Evolutionary conservation across 495 filamentous ascomycete genomes (phyloP).

Genomic region (Penicillium silybi): DNA sequence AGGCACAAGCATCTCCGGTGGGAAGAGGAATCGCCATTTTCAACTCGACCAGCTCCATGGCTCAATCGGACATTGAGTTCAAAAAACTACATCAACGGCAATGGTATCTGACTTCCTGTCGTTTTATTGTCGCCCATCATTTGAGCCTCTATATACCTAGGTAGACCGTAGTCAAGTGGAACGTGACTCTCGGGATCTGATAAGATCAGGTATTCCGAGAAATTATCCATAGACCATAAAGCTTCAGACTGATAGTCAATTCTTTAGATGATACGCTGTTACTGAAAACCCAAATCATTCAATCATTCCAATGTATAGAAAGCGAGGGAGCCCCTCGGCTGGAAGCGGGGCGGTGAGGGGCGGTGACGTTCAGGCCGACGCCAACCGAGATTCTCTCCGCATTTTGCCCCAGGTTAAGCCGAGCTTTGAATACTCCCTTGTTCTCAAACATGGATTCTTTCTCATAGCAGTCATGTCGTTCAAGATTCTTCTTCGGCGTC

Average conservation of each 20-base stretch:
- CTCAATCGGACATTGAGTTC: not conserved
- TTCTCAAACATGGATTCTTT: not conserved
- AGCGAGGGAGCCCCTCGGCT: constrained; percentile 9
- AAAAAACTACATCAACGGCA: not conserved
- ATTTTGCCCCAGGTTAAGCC: constrained; percentile 19
- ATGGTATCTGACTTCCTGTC: not conserved
- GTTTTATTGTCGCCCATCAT: not conserved
- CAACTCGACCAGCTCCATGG: not conserved
- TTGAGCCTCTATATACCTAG: not conserved
- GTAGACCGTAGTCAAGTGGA: not conserved
- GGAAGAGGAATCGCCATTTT: not conserved
- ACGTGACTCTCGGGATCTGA: not conserved
- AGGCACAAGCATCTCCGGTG: not conserved
- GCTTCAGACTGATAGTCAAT: not conserved
- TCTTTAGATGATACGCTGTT: not conserved
- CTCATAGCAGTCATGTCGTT: constrained; percentile 23
- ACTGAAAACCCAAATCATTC: too few relatives aligned
- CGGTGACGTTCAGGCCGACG: constrained; percentile 27
- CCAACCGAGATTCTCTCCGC: constrained; percentile 37
- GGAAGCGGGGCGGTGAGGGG: constrained; percentile 10
- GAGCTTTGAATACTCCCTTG: not conserved
- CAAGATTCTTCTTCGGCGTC: constrained; percentile 12
- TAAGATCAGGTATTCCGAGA: not conserved
- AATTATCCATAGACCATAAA: not conserved
- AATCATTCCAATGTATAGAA: too few relatives aligned